Evolutionary conservation across 179 eudicot species (phyloP), one percentile per base, ranked within the genome.

Genomic region (Spergularia azorica): DNA sequence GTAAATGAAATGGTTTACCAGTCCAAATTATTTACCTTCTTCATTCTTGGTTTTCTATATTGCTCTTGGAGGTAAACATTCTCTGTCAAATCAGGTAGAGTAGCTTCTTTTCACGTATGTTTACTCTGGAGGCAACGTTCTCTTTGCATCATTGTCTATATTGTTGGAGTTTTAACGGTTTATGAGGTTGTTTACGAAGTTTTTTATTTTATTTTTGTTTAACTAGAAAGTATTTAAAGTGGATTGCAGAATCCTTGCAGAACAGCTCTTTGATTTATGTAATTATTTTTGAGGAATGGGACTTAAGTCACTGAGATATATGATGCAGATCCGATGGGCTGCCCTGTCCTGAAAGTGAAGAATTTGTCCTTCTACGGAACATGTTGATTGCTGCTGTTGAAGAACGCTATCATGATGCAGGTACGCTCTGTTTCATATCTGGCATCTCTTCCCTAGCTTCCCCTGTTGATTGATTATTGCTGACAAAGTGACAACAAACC

Each of bases 391-490:
- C 97, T 67, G 91, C 86, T 59, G 84, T 87, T 63, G 93, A 92
- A 85, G 97, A 88, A 68, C 90, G 97, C 50, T 90, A 92, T 79
- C 84, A 56, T 65, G 97, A 90, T 79, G 97, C 97, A 86, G 97
- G 97, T 90, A 82, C 18, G 20, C 43, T 43, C 54, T 50, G 4
- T 57, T 74, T 39, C 41, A 6, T 60, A 26, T 62, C 61, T 32
- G 43, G 9, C 68, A 46, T 55, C 17, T 70, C 51, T 48, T 32
- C 4, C 18, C 20, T 11, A 7, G 6, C 18, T 46, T 36, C 59
- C 32, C 38, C 2, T 63, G 43, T 14, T 6, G 43, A 8, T 26
- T 36, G 50, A 50, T 20, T 63, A 55, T 43, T 62, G 65, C 32
- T 63, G 64, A 63, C 46, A 10, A 74, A 52, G 63, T 52, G 43